Base-by-base conservation (phyloP, 768 basidiomycete species). In the Trametes coccinea region DNA sequence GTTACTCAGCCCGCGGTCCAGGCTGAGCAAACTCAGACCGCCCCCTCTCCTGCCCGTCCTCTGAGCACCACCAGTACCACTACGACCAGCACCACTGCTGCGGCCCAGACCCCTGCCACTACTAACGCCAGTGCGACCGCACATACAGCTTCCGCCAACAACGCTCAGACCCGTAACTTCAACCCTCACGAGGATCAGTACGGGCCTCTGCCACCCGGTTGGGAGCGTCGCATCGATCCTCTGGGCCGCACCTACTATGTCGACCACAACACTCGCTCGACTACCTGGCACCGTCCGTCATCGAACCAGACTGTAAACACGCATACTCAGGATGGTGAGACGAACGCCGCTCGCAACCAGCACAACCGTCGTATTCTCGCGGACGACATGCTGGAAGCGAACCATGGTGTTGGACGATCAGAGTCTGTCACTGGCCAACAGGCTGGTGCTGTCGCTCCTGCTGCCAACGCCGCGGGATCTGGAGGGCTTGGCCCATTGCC, bases 151-250 rank as follows among this genome's bases (percentile, higher is more conserved):
- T 74, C 82, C 17, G 82, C 82, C 46, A 71, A 75, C 51, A 72
- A 72, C 53, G 71, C 71, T 29, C 69, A 70, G 57, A 83, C 84
- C 71, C 86, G 87, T 68, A 95, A 93, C 72, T 97, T 98, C 78
- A 95, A 96, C 71, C 93, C 97, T 14, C 90, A 89, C 62, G 91
- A 93, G 48, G 97, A 99, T 76, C 95, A 98, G 68, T 92, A 86
- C 65, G 97, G 97, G 3, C 85, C 92, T 33, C 79, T 99, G 27
- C 96, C 97, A 2, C 74, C 80, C 30, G 94, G 95, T 2, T 99
- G 97, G 97, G 97, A 99, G 75, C 85, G 97, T 62, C 91, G 97
- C 47, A 92, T 95, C 57, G 97, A 99, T 76, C 95, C 97, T 34
- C 84, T 98, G 29, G 97, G 90, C 8, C 80, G 97, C 58, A 96